These are phyloP conservation scores for Tuber umbilicatum DNA, from an alignment of 495 filamentous ascomycete genomes.

Conservation along the genomic window DNA sequence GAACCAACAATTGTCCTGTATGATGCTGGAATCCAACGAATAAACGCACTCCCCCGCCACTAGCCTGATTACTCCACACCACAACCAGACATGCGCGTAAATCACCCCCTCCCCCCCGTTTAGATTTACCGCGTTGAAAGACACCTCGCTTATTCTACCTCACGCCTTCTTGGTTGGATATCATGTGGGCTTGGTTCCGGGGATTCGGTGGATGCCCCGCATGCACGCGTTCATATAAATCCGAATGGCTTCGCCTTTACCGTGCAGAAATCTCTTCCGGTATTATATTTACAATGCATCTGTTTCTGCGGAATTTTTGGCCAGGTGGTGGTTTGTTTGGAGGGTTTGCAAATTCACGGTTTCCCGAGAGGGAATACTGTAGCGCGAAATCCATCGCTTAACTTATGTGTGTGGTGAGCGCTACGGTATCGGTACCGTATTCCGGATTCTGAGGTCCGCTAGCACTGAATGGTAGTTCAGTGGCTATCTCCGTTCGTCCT, in stretches of 20 bases:
- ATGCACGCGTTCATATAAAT: neutral
- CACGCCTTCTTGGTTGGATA: neutral
- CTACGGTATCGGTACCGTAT: too few relatives aligned
- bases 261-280: neutral
- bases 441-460: neutral
- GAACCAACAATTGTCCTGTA: neutral
- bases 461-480: neutral
- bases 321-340: neutral
- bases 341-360: neutral
- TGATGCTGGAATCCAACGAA: neutral
- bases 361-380: neutral
- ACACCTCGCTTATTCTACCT: neutral
- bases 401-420: neutral
- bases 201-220: neutral
- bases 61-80: neutral
- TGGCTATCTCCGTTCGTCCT: neutral
- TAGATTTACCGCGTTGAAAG: neutral
- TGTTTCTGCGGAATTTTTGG: neutral
- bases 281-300: neutral
- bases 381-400: neutral
- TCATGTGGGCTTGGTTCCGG: neutral
- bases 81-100: neutral
- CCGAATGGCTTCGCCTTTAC: neutral
- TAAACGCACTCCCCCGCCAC: neutral
- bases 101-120: neutral